These are phyloP conservation scores for Eutrema japonicum DNA, from an alignment of 345 rosid genomes.

Conservation along the genomic window DNA sequence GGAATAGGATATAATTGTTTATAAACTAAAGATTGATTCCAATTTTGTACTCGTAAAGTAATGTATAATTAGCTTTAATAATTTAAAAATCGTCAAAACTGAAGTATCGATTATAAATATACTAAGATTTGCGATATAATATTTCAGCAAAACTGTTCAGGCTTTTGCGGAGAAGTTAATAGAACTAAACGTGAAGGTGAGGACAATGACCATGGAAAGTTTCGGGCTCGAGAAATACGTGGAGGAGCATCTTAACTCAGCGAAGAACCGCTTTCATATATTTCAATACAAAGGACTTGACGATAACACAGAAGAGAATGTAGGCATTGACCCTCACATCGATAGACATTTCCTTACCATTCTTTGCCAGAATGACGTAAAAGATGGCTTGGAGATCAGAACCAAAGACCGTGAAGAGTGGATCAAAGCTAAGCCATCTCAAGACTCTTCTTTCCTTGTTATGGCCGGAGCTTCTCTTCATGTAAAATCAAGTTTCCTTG, in stretches of 20 bases:
- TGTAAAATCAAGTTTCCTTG: slow-evolving; percentile 37
- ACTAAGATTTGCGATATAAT: background rate
- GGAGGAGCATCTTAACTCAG: slow-evolving; percentile 44
- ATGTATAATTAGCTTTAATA: no score
- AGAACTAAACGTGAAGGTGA: slow-evolving; percentile 50
- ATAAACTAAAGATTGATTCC: no score
- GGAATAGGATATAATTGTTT: no score
- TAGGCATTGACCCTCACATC: slow-evolving; percentile 49
- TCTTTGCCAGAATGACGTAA: slow-evolving; percentile 56
- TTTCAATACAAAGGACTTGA: slow-evolving; percentile 44
- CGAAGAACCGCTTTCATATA: slow-evolving; percentile 48
- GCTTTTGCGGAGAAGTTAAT: slow-evolving; percentile 33
- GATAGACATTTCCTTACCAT: slow-evolving; percentile 55
- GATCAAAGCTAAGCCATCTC: slow-evolving; percentile 53
- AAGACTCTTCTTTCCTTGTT: slow-evolving; percentile 51
- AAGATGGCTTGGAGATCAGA: slow-evolving; percentile 54
- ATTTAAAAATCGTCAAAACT: background rate
- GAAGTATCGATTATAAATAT: background rate
- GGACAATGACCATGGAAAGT: slow-evolving; percentile 60
- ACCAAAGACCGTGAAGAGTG: slow-evolving; percentile 47
- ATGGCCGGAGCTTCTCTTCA: slow-evolving; percentile 56
- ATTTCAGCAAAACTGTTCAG: slow-evolving; percentile 37
- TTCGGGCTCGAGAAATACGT: slow-evolving; percentile 49
- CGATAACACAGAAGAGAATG: slow-evolving; percentile 14
- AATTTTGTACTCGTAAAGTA: no score